phyloP scores from a whole-genome alignment of 1,139 yeast genomes.

The Hansenula anomala region DNA sequence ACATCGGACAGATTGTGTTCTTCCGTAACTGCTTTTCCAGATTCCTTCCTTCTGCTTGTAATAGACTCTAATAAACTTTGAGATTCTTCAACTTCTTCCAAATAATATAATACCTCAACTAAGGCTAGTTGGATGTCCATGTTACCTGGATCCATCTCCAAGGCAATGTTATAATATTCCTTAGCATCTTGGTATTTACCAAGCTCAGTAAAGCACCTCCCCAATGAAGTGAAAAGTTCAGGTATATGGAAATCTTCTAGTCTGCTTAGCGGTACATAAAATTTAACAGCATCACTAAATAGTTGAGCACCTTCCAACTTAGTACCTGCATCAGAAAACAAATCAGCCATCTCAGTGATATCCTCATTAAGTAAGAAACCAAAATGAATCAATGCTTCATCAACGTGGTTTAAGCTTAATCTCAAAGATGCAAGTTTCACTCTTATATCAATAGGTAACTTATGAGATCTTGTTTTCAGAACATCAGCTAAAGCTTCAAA shows the following conservation, averaged over 20 bases:
- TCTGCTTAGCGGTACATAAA: slow-evolving; percentile 49
- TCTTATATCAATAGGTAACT: slow-evolving; percentile 81
- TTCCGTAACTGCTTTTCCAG: background rate
- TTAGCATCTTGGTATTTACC: slow-evolving; percentile 71
- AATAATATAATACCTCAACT: slow-evolving; percentile 74
- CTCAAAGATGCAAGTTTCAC: slow-evolving; percentile 75
- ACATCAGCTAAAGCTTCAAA: slow-evolving; percentile 33
- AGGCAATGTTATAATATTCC: slow-evolving; percentile 52
- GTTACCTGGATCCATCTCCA: slow-evolving; percentile 56
- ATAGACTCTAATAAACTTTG: slow-evolving; percentile 54
- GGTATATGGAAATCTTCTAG: slow-evolving; percentile 44
- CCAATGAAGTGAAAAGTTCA: slow-evolving; percentile 59
- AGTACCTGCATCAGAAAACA: slow-evolving; percentile 72
- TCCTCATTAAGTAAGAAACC: slow-evolving; percentile 50
- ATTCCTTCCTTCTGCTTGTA: slow-evolving; percentile 27
- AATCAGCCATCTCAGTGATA: slow-evolving; percentile 62
- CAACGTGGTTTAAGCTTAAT: slow-evolving; percentile 54
- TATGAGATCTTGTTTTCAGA: slow-evolving; percentile 37
- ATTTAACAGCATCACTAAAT: slow-evolving; percentile 68
- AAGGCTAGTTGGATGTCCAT: slow-evolving; percentile 71
- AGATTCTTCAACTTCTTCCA: slow-evolving; percentile 65
- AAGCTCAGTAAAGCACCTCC: slow-evolving; percentile 71
- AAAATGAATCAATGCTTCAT: slow-evolving; percentile 73
- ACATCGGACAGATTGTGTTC: background rate
- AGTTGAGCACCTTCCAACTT: slow-evolving; percentile 65